Evolutionary conservation across 352 stramenopile species (phyloP), one percentile per base, ranked within the genome.

Genomic region (Poterioochromonas sp.): DNA sequence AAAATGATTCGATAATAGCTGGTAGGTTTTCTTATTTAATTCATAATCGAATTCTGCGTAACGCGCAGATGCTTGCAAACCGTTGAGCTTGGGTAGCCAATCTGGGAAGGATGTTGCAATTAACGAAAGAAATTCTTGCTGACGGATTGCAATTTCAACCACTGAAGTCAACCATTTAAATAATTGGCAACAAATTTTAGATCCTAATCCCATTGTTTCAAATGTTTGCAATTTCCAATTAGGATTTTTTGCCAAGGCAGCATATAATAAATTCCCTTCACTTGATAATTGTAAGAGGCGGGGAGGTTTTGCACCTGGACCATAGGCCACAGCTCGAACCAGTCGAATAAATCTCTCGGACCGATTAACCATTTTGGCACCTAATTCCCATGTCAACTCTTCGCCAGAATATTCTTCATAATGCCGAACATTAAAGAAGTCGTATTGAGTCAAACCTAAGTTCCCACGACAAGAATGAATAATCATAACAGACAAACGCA

Each of bases 21-120:
- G 12, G 1, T 43, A 44, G 3, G 18, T 8, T 29, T 47, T 41
- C 8, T 68, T 44, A 53, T 78, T 78, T 29, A 78, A 53, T 69
- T 63, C 71, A 22, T 49, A 43, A 34, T 78, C 71, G 70, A 69
- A 69, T 40, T 78, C 71, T n/a, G 26, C 8, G 3, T 34, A 12
- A 39, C 71, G 71, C 32, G 71, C 34, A 41, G 3, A 26, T 40
- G 40, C 3, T 34, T 78, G 71, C 29, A 68, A 18, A 20, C 41
- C 54, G 35, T 41, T n/a, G 15, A 78, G 53, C 53, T 78, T 78
- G 3, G 71, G 71, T n/a, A 78, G 34, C 71, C 71, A 78, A 64
- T 78, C 71, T 15, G 71, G 71, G 29, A 78, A 78, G 3, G 41
- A 41, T 37, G 41, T 51, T 32, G 43, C 71, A 69, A 78, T 78